These are phyloP conservation scores for Aspergillus sclerotioniger DNA, from an alignment of 495 filamentous ascomycete genomes.

Conservation along the genomic window DNA sequence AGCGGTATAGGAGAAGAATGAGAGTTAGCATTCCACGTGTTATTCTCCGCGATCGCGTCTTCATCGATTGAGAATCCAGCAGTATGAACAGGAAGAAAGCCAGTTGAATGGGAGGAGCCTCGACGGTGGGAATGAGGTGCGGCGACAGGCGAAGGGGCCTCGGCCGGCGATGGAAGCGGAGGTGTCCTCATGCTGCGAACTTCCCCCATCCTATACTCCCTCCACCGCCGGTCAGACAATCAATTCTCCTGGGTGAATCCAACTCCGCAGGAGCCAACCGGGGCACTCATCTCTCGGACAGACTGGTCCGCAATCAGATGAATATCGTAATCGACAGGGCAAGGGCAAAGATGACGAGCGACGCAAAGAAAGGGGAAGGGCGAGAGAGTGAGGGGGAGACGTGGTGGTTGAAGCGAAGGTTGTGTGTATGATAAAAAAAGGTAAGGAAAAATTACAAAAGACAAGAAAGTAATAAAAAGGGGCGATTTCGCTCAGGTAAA, in stretches of 20 bases:
- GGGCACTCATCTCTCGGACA: slow-evolving; percentile 39
- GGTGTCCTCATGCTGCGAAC: slow-evolving; percentile 40
- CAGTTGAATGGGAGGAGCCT: slow-evolving; percentile 28
- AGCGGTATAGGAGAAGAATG: slow-evolving; percentile 14
- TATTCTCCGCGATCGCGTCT: slow-evolving; percentile 20
- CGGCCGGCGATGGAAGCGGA: slow-evolving; percentile 45
- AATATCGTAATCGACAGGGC: neutral
- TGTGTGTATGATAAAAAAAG: slow-evolving; percentile 3
- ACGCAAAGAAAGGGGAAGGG: neutral
- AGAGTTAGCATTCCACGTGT: slow-evolving; percentile 28
- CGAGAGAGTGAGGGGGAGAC: neutral
- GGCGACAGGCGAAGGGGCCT: slow-evolving; percentile 35
- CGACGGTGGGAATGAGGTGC: slow-evolving; percentile 29
- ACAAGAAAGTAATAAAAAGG: slow-evolving; percentile 8
- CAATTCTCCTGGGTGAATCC: slow-evolving; percentile 35
- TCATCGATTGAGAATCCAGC: slow-evolving; percentile 22
- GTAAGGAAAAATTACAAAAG: slow-evolving; percentile 4
- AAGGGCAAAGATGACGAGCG: neutral
- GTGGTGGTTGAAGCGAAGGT: neutral
- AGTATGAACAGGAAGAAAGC: slow-evolving; percentile 19
- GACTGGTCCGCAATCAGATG: slow-evolving; percentile 23
- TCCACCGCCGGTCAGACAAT: slow-evolving; percentile 35
- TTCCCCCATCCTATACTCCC: slow-evolving; percentile 40
- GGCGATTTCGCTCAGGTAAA: neutral
- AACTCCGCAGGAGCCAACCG: slow-evolving; percentile 31